Evolutionary conservation across 148 eudicot genomes (phyloP).

Genomic region (Persicaria maculosa): DNA sequence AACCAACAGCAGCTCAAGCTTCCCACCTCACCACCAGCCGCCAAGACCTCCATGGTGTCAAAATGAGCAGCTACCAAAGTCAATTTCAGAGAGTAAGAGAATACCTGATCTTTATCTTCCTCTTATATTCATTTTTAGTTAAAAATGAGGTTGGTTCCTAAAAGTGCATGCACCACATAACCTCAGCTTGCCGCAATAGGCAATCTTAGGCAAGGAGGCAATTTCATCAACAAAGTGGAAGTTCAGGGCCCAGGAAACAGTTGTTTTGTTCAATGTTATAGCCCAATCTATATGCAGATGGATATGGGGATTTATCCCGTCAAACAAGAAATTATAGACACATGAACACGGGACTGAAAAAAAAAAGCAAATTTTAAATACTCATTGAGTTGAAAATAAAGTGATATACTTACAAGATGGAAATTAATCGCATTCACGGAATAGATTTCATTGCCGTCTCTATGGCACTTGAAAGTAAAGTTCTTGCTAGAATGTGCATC

Average conservation of each 20-base stretch:
- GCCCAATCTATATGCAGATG: neutral
- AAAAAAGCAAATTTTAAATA: neutral
- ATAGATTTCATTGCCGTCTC: conserved; percentile 70
- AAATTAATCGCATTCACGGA: conserved; percentile 84
- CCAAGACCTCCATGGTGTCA: neutral
- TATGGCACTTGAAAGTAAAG: conserved; percentile 89
- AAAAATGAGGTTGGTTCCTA: too few relatives aligned
- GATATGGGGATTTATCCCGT: neutral
- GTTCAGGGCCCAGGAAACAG: neutral
- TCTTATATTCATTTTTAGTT: neutral
- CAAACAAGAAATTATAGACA: neutral
- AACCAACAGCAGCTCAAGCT: neutral
- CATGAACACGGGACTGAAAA: neutral
- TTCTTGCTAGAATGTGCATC: conserved; percentile 65
- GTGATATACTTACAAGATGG: conserved; percentile 60
- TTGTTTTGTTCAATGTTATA: neutral
- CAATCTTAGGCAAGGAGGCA: too few relatives aligned
- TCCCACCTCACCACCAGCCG: neutral
- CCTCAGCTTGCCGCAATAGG: too few relatives aligned
- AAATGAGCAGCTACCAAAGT: neutral
- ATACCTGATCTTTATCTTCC: neutral
- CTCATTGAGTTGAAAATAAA: neutral
- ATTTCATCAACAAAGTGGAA: neutral
- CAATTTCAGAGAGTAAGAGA: neutral
- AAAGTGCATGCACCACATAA: too few relatives aligned